A percentile compares a stretch with the other conserved stretches of the same genome.
Conservation (phyloP, 805 yeast species). For the Torulaspora delbrueckii region DNA sequence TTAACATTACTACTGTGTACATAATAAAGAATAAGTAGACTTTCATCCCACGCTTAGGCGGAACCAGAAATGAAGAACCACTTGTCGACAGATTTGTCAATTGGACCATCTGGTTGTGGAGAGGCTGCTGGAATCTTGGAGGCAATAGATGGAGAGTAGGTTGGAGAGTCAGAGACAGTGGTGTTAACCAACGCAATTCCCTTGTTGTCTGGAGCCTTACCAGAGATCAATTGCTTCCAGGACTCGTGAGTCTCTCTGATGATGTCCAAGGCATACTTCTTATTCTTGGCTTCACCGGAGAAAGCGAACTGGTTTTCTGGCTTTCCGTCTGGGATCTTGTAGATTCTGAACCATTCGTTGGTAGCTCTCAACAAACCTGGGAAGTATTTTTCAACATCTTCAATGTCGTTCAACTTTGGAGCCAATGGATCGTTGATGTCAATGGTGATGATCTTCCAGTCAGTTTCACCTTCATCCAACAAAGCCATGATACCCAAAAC, state of each 20-base stretch:
- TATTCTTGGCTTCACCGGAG: slow-evolving; percentile 86
- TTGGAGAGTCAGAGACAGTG: slow-evolving; percentile 54
- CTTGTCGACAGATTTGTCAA: slow-evolving; percentile 93
- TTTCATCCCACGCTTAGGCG: slow-evolving; percentile 30
- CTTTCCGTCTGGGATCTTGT: slow-evolving; percentile 97
- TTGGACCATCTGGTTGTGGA: slow-evolving; percentile 80
- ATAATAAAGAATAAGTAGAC: not conserved
- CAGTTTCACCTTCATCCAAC: slow-evolving; percentile 87
- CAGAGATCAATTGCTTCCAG: slow-evolving; percentile 71
- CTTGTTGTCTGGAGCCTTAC: slow-evolving; percentile 53
- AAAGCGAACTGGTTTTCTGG: slow-evolving; percentile 96
- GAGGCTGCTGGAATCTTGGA: slow-evolving; percentile 63
- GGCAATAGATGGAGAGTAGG: slow-evolving; percentile 46
- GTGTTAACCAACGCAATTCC: slow-evolving; percentile 75
- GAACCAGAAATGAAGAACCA: slow-evolving; percentile 97
- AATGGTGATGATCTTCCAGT: slow-evolving; percentile 89
- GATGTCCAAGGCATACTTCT: slow-evolving; percentile 78
- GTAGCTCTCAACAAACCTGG: slow-evolving; percentile 94
- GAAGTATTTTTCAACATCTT: slow-evolving; percentile 82
- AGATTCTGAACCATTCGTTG: slow-evolving; percentile 96
- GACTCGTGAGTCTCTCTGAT: slow-evolving; percentile 78
- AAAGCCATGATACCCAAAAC: slow-evolving; percentile 92
- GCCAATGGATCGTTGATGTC: slow-evolving; percentile 88
- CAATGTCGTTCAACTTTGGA: slow-evolving; percentile 77
- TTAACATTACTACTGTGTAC: not conserved